phyloP scores from a whole-genome alignment of 768 basidiomycete genomes.

The Leccinum longicurvipes region DNA sequence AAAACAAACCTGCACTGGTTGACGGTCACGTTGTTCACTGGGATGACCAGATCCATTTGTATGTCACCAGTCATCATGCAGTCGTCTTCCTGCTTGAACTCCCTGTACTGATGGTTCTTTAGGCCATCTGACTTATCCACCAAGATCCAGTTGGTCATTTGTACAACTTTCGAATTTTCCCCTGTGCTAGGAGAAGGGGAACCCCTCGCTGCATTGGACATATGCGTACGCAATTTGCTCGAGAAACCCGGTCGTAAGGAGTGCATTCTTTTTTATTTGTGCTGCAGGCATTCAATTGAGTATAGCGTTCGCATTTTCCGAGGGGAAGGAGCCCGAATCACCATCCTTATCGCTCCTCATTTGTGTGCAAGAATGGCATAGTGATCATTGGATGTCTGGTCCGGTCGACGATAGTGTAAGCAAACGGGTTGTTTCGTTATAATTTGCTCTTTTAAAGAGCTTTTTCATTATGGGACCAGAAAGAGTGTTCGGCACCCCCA shows the following conservation, averaged over 20 bases:
- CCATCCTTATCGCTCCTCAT: neutral
- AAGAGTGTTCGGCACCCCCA: neutral
- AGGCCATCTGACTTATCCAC: neutral
- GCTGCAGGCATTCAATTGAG: neutral
- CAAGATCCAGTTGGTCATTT: neutral
- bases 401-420: neutral
- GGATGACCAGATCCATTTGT: constrained; percentile 1
- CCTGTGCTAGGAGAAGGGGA: neutral
- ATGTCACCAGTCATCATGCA: neutral
- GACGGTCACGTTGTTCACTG: constrained; percentile 8
- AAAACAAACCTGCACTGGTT: neutral
- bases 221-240: neutral
- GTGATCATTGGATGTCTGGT: neutral
- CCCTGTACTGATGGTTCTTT: neutral
- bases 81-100: neutral
- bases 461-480: neutral
- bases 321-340: neutral
- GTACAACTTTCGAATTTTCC: neutral
- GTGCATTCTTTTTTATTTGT: no score
- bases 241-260: neutral
- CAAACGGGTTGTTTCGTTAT: neutral
- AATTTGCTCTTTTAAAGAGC: neutral
- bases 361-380: neutral
- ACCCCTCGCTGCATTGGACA: neutral
- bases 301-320: neutral